A percentile compares a stretch with the other conserved stretches of the same genome.
phyloP scores from a whole-genome alignment of 1,284 basidiomycete species.

The Ustilago esculenta region DNA sequence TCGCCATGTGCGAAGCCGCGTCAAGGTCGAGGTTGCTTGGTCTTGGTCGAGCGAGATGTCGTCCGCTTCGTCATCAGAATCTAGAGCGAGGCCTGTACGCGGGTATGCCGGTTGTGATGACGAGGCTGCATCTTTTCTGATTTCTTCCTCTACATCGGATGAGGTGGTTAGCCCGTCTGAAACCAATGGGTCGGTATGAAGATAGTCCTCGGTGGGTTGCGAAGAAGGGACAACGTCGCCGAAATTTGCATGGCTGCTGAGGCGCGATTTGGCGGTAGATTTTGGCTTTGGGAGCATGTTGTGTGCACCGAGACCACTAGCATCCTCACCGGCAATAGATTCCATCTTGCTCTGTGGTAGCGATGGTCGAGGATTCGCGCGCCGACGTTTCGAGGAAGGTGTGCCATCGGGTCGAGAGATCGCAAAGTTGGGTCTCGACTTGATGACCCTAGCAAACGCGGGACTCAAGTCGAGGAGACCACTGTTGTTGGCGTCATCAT shows the following conservation, averaged over 20 bases:
- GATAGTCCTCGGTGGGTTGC: slow-evolving; percentile 19
- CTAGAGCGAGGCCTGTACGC: neutral
- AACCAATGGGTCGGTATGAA: slow-evolving; percentile 14
- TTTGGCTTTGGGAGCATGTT: slow-evolving; percentile 7
- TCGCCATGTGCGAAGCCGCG: slow-evolving; percentile 91
- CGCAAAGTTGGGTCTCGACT: slow-evolving; percentile 22
- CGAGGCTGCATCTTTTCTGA: neutral
- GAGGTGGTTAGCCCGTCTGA: slow-evolving; percentile 8
- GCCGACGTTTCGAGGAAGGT: slow-evolving; percentile 21
- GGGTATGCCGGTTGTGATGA: neutral
- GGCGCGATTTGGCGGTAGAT: slow-evolving; percentile 16
- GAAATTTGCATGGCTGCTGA: slow-evolving; percentile 23
- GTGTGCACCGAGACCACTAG: neutral
- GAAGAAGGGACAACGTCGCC: slow-evolving; percentile 16
- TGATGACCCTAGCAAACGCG: slow-evolving; percentile 28
- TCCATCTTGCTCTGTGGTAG: neutral
- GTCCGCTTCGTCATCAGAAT: slow-evolving; percentile 10
- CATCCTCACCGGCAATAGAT: slow-evolving; percentile 5
- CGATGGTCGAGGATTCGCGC: slow-evolving; percentile 4
- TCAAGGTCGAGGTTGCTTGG: slow-evolving; percentile 15
- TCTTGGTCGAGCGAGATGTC: slow-evolving; percentile 8
- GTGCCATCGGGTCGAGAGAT: slow-evolving; percentile 1
- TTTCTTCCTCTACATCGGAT: slow-evolving; percentile 7
- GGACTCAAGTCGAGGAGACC: slow-evolving; percentile 62
- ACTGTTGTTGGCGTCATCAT: slow-evolving; percentile 62